Percentiles rank a stretch among this genome's conserved stretches.
phyloP scores from a whole-genome alignment of 2,329 filamentous ascomycete genomes.

The Thelonectria rubi region DNA sequence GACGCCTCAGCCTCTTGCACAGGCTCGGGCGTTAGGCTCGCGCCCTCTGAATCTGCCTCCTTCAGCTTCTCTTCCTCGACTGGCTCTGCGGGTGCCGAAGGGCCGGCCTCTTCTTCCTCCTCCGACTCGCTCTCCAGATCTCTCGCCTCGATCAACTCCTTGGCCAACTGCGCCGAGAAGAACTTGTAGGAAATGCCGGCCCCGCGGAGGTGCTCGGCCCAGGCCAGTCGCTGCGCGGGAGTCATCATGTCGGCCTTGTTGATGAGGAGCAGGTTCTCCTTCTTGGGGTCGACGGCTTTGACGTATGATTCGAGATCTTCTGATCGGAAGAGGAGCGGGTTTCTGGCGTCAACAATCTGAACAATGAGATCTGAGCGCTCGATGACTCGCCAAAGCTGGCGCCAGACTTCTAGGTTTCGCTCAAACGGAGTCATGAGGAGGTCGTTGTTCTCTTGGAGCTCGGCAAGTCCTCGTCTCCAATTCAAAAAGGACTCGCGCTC shows the following conservation, averaged over 20 bases:
- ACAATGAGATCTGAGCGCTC: constrained; percentile 95
- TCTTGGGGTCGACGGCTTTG: constrained; percentile 86
- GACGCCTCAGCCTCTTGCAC: constrained; percentile 39
- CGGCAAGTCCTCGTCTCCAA: constrained; percentile 90
- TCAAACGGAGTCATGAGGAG: constrained; percentile 98
- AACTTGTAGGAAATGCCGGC: constrained; percentile 90
- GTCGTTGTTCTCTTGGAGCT: constrained; percentile 93
- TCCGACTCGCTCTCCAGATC: constrained; percentile 62
- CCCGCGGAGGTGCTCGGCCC: constrained; percentile 86
- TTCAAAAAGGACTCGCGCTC: constrained; percentile 85
- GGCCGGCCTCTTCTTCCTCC: constrained; percentile 43
- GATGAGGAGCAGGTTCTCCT: constrained; percentile 90
- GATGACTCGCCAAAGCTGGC: constrained; percentile 97
- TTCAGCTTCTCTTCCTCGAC: constrained; percentile 23
- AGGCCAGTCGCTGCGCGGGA: constrained; percentile 77
- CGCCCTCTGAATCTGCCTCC: constrained; percentile 33
- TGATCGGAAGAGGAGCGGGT: constrained; percentile 91
- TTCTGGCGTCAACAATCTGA: constrained; percentile 97
- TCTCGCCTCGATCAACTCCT: constrained; percentile 83
- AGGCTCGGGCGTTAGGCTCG: constrained; percentile 41
- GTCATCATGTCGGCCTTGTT: constrained; percentile 99
- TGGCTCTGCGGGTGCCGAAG: constrained; percentile 35
- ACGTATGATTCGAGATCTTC: constrained; percentile 95
- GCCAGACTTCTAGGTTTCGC: constrained; percentile 96
- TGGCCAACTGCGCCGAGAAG: constrained; percentile 93